phyloP scores from a whole-genome alignment of 192 early-diverging fungal species.

The Phlyctochytrium bullatum region DNA sequence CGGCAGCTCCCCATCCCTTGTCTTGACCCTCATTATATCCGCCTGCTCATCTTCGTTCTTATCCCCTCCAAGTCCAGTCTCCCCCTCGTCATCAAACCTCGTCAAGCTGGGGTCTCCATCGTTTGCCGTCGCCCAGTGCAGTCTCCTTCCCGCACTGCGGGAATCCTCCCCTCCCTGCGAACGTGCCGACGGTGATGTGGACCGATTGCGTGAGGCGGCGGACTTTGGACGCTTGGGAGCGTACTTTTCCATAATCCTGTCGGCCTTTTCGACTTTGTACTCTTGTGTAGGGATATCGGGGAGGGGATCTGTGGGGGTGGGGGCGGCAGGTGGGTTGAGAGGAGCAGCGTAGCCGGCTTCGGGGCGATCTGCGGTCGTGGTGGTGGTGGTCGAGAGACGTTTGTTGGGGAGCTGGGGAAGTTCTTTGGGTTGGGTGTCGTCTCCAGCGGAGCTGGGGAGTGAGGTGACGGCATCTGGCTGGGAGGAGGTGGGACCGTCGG shows the following conservation, averaged over 20 bases:
- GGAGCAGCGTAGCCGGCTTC: neutral
- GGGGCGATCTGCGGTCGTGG: neutral
- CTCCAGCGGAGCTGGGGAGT: too few species aligned
- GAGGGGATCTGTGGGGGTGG: neutral
- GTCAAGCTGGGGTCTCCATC: slow-evolving; percentile 8
- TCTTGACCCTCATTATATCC: neutral
- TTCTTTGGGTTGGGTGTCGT: neutral
- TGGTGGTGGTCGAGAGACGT: neutral
- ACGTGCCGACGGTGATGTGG: neutral
- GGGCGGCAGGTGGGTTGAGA: neutral
- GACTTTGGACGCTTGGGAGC: neutral
- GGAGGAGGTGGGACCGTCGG: too few species aligned
- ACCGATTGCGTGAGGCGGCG: neutral
- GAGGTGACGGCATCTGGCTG: too few species aligned
- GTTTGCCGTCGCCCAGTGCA: slow-evolving; percentile 17
- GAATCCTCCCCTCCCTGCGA: too few species aligned
- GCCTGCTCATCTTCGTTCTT: neutral
- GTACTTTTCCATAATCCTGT: slow-evolving; percentile 22
- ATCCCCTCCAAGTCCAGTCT: neutral
- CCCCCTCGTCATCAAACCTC: slow-evolving; percentile 9
- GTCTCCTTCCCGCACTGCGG: too few species aligned
- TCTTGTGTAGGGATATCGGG: neutral
- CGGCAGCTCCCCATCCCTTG: neutral
- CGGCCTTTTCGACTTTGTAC: slow-evolving; percentile 20
- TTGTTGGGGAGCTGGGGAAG: neutral